These are phyloP conservation scores for Recurvomyces mirabilis DNA, from an alignment of 495 filamentous ascomycete genomes.

Conservation along the genomic window DNA sequence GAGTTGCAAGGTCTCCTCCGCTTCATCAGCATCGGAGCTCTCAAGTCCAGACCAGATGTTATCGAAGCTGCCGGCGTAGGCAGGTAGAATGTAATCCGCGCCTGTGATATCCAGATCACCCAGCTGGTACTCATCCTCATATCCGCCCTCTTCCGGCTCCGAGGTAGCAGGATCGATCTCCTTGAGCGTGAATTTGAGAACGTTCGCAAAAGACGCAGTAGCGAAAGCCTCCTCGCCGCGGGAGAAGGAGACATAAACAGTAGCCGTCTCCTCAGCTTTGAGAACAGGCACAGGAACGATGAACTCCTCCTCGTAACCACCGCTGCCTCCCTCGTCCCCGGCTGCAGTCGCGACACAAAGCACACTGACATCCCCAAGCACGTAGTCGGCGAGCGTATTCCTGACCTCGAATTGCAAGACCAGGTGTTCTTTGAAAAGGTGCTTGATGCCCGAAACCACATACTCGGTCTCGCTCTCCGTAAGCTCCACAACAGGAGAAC, in stretches of 20 bases:
- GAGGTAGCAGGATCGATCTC: conserved; percentile 93
- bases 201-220: conserved; percentile 73
- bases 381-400: conserved; percentile 85
- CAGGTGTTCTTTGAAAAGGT: conserved; percentile 92
- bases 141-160: conserved; percentile 83
- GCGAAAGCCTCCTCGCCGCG: conserved; percentile 66
- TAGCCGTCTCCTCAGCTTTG: conserved; percentile 69
- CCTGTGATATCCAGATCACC: conserved; percentile 85
- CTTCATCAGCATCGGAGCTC: conserved; percentile 61
- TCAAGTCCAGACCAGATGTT: conserved; percentile 89
- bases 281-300: conserved; percentile 81
- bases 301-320: conserved; percentile 69
- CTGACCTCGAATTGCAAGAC: conserved; percentile 97
- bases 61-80: conserved; percentile 88
- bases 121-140: conserved; percentile 96
- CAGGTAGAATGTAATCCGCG: conserved; percentile 85
- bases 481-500: conserved; percentile 72
- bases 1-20: conserved; percentile 82
- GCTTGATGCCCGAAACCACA: conserved; percentile 85
- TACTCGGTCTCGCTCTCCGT: conserved; percentile 98
- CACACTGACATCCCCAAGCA: conserved; percentile 84
- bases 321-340: conserved; percentile 53
- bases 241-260: conserved; percentile 90
- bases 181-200: conserved; percentile 92
- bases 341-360: conserved; percentile 56